phyloP scores from a whole-genome alignment of 1,139 yeast genomes.

The Yamadazyma triangularis region DNA sequence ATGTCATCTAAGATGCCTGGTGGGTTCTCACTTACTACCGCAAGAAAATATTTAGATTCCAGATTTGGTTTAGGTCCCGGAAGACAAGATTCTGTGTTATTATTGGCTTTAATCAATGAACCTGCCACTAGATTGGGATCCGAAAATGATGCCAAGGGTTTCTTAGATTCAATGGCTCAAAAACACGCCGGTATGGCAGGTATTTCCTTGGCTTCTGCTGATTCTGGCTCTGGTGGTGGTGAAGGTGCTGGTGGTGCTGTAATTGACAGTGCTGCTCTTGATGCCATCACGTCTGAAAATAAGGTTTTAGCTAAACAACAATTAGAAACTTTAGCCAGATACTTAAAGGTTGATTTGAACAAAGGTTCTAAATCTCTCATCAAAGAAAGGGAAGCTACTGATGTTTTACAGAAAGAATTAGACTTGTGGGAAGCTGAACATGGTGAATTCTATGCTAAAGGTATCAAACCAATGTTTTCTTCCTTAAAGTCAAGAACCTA shows the following conservation, averaged over 20 bases:
- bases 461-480: constrained; percentile 87
- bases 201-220: constrained; percentile 65
- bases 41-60: constrained; percentile 85
- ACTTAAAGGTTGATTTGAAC: constrained; percentile 86
- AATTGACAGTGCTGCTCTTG: constrained; percentile 93
- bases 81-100: constrained; percentile 87
- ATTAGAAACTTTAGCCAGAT: constrained; percentile 90
- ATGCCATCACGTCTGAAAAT: constrained; percentile 88
- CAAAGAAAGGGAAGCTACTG: constrained; percentile 85
- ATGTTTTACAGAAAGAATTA: constrained; percentile 78
- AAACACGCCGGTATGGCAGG: constrained; percentile 85
- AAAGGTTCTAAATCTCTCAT: constrained; percentile 84
- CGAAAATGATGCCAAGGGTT: constrained; percentile 87
- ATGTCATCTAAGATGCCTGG: constrained; percentile 99
- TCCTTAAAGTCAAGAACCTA: constrained; percentile 91
- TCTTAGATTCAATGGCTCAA: constrained; percentile 75
- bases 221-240: constrained; percentile 46
- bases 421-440: constrained; percentile 93
- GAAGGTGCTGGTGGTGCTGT: constrained; percentile 78
- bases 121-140: constrained; percentile 84
- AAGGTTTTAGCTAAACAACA: constrained; percentile 90
- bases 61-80: constrained; percentile 91
- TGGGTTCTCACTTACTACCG: constrained; percentile 88
- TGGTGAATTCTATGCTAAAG: constrained; percentile 91
- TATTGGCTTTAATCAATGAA: constrained; percentile 80